Evolutionary conservation across 78 protist species (phyloP).

Genomic region (Polysphondylium violaceum): DNA sequence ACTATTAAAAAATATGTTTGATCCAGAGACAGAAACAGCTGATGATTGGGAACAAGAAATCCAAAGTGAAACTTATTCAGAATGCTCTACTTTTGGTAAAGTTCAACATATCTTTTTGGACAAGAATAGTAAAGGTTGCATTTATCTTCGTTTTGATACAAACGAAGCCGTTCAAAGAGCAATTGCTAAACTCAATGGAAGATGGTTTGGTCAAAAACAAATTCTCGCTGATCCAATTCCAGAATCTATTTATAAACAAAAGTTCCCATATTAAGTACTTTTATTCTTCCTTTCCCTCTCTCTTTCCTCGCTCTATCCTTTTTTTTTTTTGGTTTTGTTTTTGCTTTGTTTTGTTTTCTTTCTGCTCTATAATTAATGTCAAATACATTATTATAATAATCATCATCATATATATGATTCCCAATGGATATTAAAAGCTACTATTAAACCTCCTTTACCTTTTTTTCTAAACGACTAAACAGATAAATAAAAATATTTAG

Average conservation of each 20-base stretch:
- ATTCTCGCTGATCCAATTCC: conserved; percentile 54
- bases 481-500: no score
- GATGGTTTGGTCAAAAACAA: conserved; percentile 60
- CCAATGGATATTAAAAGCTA: no score
- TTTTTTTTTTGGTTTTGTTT: no score
- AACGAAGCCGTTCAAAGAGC: conserved; percentile 19
- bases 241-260: conserved; percentile 15
- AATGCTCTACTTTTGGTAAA: conserved; percentile 61
- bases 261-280: conserved; percentile 42
- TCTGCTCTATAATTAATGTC: no score
- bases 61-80: conserved; percentile 21
- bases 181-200: conserved; percentile 53
- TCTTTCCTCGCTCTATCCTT: no score
- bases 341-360: no score
- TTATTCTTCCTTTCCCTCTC: no score
- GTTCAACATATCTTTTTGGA: conserved; percentile 61
- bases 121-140: conserved; percentile 47
- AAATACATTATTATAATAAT: no score
- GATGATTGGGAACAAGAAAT: conserved; percentile 60
- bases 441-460: no score
- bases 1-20: conserved; percentile 64
- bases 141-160: conserved; percentile 51
- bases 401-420: no score
- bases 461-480: no score
- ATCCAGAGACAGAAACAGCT: conserved; percentile 71